phyloP scores from a whole-genome alignment of 208 protist species.

The Porcisia hertigi region DNA sequence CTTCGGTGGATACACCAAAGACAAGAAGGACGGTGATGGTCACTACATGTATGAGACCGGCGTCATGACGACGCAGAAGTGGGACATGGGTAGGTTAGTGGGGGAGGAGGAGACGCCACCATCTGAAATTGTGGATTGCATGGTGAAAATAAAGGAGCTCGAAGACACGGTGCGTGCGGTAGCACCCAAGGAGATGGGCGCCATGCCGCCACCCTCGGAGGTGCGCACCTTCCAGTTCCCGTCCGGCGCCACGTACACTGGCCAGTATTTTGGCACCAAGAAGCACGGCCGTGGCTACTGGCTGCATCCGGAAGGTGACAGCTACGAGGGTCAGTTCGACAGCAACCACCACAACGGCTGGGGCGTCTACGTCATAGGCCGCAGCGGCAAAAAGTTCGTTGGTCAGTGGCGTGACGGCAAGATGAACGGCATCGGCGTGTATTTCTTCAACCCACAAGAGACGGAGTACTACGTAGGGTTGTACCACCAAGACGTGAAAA shows the following conservation, averaged over 20 bases:
- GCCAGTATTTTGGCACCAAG: constrained; percentile 86
- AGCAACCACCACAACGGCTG: constrained; percentile 90
- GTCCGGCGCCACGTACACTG: constrained; percentile 85
- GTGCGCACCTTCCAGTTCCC: constrained; percentile 89
- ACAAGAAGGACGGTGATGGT: constrained; percentile 84
- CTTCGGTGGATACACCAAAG: constrained; percentile 69
- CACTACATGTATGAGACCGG: constrained; percentile 88
- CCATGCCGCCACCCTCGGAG: constrained; percentile 53
- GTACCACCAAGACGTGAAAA: constrained; percentile 84
- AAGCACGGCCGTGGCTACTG: constrained; percentile 89
- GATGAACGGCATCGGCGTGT: constrained; percentile 89
- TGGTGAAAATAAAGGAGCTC: constrained; percentile 47
- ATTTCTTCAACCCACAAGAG: constrained; percentile 89
- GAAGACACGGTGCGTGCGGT: constrained; percentile 51
- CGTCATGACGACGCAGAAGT: constrained; percentile 81
- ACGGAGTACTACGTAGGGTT: constrained; percentile 88
- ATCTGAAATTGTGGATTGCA: constrained; percentile 57
- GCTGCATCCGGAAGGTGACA: constrained; percentile 88
- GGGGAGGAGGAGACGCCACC: constrained; percentile 69
- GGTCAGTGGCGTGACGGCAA: constrained; percentile 85
- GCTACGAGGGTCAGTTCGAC: constrained; percentile 89
- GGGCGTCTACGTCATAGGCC: constrained; percentile 88
- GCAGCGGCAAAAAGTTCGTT: constrained; percentile 87
- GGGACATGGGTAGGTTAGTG: constrained; percentile 59
- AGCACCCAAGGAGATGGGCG: constrained; percentile 67